Conservation (phyloP, 371 early-diverging fungal species). For the Syncephalastrum sp. region DNA sequence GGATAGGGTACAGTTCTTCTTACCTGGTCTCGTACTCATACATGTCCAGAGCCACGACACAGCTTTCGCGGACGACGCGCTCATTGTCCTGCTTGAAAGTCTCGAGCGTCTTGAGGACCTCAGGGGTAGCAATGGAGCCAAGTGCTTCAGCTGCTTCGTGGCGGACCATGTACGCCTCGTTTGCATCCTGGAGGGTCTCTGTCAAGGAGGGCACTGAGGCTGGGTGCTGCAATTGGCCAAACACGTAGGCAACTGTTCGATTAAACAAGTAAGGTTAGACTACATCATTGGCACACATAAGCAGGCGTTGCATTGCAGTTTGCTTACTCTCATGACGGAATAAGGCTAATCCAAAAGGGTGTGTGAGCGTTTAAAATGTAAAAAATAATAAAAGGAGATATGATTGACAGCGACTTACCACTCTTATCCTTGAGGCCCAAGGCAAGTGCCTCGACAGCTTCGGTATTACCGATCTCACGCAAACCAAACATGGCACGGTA, state of each 20-base stretch:
- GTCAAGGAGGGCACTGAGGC: slow-evolving; percentile 87
- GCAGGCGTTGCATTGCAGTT: neutral
- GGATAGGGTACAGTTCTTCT: neutral
- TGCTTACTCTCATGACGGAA: slow-evolving; percentile 92
- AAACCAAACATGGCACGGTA: slow-evolving; percentile 99
- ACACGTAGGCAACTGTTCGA: slow-evolving; percentile 85
- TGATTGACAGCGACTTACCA: slow-evolving; percentile 15
- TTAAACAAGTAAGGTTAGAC: neutral
- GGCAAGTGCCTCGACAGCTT: slow-evolving; percentile 86
- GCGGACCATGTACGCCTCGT: slow-evolving; percentile 96
- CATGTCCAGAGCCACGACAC: slow-evolving; percentile 97
- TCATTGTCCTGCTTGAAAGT: slow-evolving; percentile 77
- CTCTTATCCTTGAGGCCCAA: slow-evolving; percentile 85
- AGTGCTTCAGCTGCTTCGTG: slow-evolving; percentile 99
- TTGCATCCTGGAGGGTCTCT: slow-evolving; percentile 67
- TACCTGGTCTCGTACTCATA: slow-evolving; percentile 86
- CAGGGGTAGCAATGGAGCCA: slow-evolving; percentile 97
- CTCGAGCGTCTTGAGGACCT: slow-evolving; percentile 76
- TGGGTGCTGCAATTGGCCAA: slow-evolving; percentile 98
- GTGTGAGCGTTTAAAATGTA: slow-evolving; percentile 7
- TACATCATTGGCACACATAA: neutral
- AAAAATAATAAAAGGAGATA: neutral
- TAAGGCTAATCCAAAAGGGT: slow-evolving; percentile 53
- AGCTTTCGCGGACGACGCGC: slow-evolving; percentile 94
- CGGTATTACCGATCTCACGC: slow-evolving; percentile 86